Conservation (phyloP, 2,329 filamentous ascomycete genomes). For the Graphilbum ipis-grandicollis region DNA sequence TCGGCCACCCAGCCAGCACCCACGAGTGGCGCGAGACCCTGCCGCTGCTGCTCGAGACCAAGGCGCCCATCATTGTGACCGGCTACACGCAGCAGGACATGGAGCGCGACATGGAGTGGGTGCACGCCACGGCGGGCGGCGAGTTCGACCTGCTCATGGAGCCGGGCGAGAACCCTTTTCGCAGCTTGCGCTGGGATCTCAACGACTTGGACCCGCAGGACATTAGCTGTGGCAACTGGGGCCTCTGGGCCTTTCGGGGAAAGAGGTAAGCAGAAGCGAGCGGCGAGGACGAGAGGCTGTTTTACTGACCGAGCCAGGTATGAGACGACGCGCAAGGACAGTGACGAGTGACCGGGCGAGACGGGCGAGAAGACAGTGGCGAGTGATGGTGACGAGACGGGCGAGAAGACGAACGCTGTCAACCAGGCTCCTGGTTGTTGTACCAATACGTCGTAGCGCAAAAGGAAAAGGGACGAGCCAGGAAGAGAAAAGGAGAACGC, state of each 20-base stretch:
- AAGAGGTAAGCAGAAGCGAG: too few relatives aligned
- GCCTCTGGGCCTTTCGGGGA: slow-evolving; percentile 89
- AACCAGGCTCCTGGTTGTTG: too few relatives aligned
- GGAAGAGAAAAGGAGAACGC: too few relatives aligned
- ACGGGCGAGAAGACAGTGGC: too few relatives aligned
- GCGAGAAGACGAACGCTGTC: too few relatives aligned
- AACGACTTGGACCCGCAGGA: slow-evolving; percentile 93
- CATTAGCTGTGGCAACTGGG: slow-evolving; percentile 91
- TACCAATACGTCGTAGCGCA: too few relatives aligned
- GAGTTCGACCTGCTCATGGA: slow-evolving; percentile 87
- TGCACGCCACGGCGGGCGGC: slow-evolving; percentile 66
- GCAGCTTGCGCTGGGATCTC: slow-evolving; percentile 89
- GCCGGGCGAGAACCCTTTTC: slow-evolving; percentile 85
- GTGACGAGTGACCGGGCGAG: too few relatives aligned
- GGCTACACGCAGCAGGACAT: slow-evolving; percentile 95
- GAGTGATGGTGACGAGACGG: too few relatives aligned
- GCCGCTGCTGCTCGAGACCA: slow-evolving; percentile 81
- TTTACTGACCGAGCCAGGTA: slow-evolving; percentile 5
- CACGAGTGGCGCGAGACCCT: slow-evolving; percentile 91
- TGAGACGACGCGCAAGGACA: slow-evolving; percentile 8
- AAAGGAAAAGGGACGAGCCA: too few relatives aligned
- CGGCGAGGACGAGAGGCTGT: too few relatives aligned
- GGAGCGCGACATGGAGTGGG: slow-evolving; percentile 81
- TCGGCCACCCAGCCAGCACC: slow-evolving; percentile 82
- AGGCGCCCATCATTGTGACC: slow-evolving; percentile 83